Base-by-base conservation (phyloP, 2,329 filamentous ascomycete species). In the Colletotrichum sansevieriae region DNA sequence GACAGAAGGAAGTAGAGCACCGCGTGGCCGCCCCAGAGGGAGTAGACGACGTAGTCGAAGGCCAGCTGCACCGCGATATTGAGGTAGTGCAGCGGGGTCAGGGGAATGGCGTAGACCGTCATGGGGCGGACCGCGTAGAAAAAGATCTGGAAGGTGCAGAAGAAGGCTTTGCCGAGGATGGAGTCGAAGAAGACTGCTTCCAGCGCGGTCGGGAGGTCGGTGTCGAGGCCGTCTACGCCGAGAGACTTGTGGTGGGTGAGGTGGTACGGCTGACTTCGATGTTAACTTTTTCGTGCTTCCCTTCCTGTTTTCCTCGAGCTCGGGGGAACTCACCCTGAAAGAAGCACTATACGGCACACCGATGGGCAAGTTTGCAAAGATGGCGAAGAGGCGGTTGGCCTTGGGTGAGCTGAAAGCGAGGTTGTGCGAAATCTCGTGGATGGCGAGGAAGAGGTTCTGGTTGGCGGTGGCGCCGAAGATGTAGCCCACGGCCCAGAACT, bases 371-470 rank as follows among this genome's bases (percentile, higher is more conserved):
- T 99, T 99, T 70, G 96, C 96, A 78, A 98, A 89, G 70, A 99
- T 92, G 72, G 96, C 96, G 72, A 98, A 87, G 60, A 97, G 78
- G 20, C 96, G 87, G 82, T 99, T 99, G 70, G 90, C 91, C 47
- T 90, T 78, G 1, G 93, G 87, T 29, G 90, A 95, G 73, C 89
- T 90, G 85, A 98, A 98, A 41, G 95, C 96, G 71, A 99, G 86
- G 78, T 99, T 99, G 83, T 99, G 96, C 15, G 94, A 97, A 79
- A 99, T 98, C 82, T 99, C 96, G 83, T 99, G 96, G 77, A 99
- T 99, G 68, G 96, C 94, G 47, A 99, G 90, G 84, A 99, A 99
- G 58, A 98, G 88, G 81, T 99, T 99, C 85, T 99, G 96, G 85
- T 98, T 99, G 63, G 95, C 91, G 0, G 96, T 98, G 35, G 96